Percentiles rank a stretch among this genome's conserved stretches.
phyloP scores from a whole-genome alignment of 2,329 filamentous ascomycete genomes.

The Coniochaeta ligniaria region DNA sequence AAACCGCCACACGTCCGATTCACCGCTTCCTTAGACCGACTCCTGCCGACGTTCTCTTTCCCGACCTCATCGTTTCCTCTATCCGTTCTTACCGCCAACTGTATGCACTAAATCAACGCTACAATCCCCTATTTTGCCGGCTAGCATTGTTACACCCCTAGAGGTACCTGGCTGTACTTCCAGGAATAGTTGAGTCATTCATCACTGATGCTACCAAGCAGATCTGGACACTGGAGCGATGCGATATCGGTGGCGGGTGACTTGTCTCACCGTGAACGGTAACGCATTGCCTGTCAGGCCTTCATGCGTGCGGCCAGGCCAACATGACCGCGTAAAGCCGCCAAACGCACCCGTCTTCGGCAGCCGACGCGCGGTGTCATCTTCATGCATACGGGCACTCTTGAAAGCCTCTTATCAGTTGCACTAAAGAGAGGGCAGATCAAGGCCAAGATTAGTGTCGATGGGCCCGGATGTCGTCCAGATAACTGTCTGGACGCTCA shows the following conservation, averaged over 20 bases:
- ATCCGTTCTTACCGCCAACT: neutral
- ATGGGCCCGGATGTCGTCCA: neutral
- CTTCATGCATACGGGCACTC: neutral
- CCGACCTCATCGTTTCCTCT: neutral
- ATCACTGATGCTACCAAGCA: neutral
- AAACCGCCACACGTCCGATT: neutral
- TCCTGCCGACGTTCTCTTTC: neutral
- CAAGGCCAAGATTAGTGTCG: neutral
- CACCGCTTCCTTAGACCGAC: neutral
- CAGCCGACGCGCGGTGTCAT: neutral
- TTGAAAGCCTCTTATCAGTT: neutral
- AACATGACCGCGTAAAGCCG: constrained; percentile 1
- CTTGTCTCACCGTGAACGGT: neutral
- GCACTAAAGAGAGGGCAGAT: neutral
- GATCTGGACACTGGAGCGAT: neutral
- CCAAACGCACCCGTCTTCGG: neutral
- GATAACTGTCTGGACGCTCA: neutral
- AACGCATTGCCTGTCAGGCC: neutral
- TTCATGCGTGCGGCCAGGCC: neutral
- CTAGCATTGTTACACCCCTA: neutral
- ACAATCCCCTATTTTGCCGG: neutral
- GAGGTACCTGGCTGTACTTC: neutral
- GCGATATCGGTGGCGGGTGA: neutral
- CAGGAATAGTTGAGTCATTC: neutral
- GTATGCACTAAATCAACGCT: neutral